Percentiles rank a stretch among this genome's conserved stretches.
Evolutionary conservation across 768 basidiomycete species (phyloP).

Genomic region (Calocera cornea): DNA sequence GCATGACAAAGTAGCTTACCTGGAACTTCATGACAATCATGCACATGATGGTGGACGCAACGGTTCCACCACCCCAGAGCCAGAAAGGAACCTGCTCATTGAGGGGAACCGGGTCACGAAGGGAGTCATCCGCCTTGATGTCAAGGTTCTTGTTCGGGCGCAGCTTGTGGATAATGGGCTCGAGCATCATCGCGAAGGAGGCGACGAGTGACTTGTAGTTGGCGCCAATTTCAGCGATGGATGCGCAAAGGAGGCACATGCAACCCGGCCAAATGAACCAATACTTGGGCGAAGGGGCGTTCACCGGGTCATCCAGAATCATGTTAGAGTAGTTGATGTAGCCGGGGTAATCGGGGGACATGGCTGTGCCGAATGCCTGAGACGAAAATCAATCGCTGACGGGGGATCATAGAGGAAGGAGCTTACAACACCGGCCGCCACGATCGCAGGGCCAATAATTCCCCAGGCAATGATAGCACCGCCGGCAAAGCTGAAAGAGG

Average conservation of each 20-base stretch:
- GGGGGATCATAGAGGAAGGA: too few species aligned
- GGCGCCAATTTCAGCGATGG: constrained; percentile 40
- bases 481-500: constrained; percentile 28
- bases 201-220: constrained; percentile 24
- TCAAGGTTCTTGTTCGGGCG: neutral
- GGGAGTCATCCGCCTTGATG: constrained; percentile 23
- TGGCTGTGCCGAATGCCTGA: constrained; percentile 32
- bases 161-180: neutral
- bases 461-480: constrained; percentile 48
- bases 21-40: constrained; percentile 35
- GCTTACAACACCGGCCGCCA: too few species aligned
- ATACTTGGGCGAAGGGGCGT: constrained; percentile 40
- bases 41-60: constrained; percentile 35
- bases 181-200: neutral
- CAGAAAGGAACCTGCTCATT: constrained; percentile 41
- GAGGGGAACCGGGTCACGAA: constrained; percentile 39
- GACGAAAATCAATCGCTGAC: constrained; percentile 38
- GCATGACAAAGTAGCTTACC: neutral
- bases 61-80: constrained; percentile 44
- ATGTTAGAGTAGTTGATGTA: constrained; percentile 34
- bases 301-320: constrained; percentile 35
- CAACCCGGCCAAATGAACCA: constrained; percentile 55
- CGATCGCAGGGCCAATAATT: constrained; percentile 42
- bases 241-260: constrained; percentile 47
- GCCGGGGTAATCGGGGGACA: constrained; percentile 28